phyloP scores from a whole-genome alignment of 1,284 basidiomycete species.

The Mrakiaceae sp. region DNA sequence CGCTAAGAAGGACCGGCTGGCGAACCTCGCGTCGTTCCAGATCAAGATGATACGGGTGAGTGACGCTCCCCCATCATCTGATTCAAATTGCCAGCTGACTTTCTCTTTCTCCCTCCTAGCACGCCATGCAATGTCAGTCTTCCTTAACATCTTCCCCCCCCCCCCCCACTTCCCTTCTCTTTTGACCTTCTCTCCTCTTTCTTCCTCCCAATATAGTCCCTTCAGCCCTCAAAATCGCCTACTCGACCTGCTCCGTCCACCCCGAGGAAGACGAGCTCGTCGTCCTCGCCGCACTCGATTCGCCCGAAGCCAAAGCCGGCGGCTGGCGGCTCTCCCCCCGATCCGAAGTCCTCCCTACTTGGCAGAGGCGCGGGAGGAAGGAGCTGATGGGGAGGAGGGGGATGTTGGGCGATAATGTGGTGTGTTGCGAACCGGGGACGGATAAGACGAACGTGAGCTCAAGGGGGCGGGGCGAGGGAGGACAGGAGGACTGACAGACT shows the following conservation, averaged over 20 bases:
- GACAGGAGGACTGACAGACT: too few species aligned
- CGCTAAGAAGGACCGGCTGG: conserved; percentile 52
- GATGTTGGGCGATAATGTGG: conserved; percentile 48
- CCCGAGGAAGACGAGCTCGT: conserved; percentile 82
- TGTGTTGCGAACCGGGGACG: conserved; percentile 74
- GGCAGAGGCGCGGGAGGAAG: conserved; percentile 62
- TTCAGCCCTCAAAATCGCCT: conserved; percentile 60
- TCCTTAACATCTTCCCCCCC: background rate
- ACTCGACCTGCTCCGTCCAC: conserved; percentile 92
- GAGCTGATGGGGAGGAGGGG: conserved; percentile 44
- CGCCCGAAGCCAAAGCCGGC: conserved; percentile 49
- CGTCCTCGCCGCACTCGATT: conserved; percentile 56
- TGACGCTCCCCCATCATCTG: background rate
- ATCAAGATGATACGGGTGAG: conserved; percentile 61
- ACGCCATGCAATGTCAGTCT: conserved; percentile 80
- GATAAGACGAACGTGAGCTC: conserved; percentile 69
- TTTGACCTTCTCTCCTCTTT: background rate
- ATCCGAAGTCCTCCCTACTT: conserved; percentile 56
- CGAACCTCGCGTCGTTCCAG: conserved; percentile 76
- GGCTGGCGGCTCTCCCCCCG: conserved; percentile 57
- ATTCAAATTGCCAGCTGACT: background rate
- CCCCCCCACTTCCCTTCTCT: background rate
- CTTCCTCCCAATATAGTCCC: conserved; percentile 40
- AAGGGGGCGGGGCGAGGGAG: too few species aligned
- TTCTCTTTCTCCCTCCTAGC: conserved; percentile 33